Base-by-base conservation (phyloP, 2,329 filamentous ascomycete species). In the Neonectria punicea region DNA sequence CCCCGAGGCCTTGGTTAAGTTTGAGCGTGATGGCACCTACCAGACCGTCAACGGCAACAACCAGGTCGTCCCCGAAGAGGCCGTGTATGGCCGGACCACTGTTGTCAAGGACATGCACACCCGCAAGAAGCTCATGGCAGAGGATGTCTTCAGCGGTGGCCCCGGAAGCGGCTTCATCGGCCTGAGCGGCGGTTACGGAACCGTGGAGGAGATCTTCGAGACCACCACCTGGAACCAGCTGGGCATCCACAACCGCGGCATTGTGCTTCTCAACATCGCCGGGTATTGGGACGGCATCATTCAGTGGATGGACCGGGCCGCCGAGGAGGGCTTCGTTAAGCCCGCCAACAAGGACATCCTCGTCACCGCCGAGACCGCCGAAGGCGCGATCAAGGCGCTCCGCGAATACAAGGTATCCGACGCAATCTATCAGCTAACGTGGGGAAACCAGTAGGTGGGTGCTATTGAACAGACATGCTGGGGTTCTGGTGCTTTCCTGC, bases 101-200 rank as follows among this genome's bases (percentile, higher is more conserved):
- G 89, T 98, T 9, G 96, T 98, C 30, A 86, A 89, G 72, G 94
- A 98, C 78, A 99, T 99, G 96, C 96, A 99, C 81, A 94, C 93
- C 46, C 89, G 96, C 69, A 99, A 99, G 84, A 89, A 92, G 72
- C 86, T 96, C 82, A 98, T 99, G 96, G 95, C 94, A 7, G 85
- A 89, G 73, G 92, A 95, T 78, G 94, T 98, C 16, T 87, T 97
- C 25, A 86, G 88, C 20, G 93, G 93, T 28, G 94, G 92, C 0
- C 89, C 90, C 0, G 95, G 95, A 1, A 91, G 89, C 62, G 95
- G 95, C 13, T 99, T 99, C 81, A 89, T 99, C 44, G 94, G 94
- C 30, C 83, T 99, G 64, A 89, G 88, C 60, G 95, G 95, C 47
- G 96, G 96, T 1, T 99, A 95, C 79, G 96, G 96, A 20, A 99